These are phyloP conservation scores for Monilinia polystroma DNA, from an alignment of 2,329 filamentous ascomycete genomes.

Conservation along the genomic window DNA sequence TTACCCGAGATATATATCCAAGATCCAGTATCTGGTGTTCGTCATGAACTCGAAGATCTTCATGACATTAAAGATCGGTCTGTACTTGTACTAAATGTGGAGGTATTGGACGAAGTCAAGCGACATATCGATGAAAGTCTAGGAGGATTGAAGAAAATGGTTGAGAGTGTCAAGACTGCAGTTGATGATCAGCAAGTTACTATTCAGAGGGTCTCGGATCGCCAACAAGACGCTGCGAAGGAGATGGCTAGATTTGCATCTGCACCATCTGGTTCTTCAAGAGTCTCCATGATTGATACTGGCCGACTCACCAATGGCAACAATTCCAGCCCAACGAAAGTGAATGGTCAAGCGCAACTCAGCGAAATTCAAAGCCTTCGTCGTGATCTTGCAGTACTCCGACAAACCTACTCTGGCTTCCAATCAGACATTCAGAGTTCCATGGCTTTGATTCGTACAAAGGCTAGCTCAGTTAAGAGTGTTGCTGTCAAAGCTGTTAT, in stretches of 20 bases:
- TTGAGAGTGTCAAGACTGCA: constrained; percentile 82
- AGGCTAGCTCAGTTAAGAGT: constrained; percentile 77
- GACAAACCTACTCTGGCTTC: constrained; percentile 91
- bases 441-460: constrained; percentile 79
- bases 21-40: constrained; percentile 91
- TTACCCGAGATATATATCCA: constrained; percentile 98
- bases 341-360: constrained; percentile 57
- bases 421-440: constrained; percentile 83
- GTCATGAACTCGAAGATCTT: constrained; percentile 92
- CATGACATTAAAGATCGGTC: constrained; percentile 91
- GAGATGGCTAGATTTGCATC: constrained; percentile 64
- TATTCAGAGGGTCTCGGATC: constrained; percentile 83
- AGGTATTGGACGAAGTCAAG: constrained; percentile 93
- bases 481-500: constrained; percentile 68
- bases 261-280: constrained; percentile 32
- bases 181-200: constrained; percentile 80
- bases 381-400: constrained; percentile 84
- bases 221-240: constrained; percentile 84
- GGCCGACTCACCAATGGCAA: constrained; percentile 30
- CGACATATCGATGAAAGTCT: constrained; percentile 92
- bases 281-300: constrained; percentile 35
- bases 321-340: constrained; percentile 37
- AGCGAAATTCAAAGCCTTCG: constrained; percentile 78
- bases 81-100: constrained; percentile 91
- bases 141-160: constrained; percentile 71